phyloP scores from a whole-genome alignment of 345 rosid genomes.

The Pugionium cornutum region DNA sequence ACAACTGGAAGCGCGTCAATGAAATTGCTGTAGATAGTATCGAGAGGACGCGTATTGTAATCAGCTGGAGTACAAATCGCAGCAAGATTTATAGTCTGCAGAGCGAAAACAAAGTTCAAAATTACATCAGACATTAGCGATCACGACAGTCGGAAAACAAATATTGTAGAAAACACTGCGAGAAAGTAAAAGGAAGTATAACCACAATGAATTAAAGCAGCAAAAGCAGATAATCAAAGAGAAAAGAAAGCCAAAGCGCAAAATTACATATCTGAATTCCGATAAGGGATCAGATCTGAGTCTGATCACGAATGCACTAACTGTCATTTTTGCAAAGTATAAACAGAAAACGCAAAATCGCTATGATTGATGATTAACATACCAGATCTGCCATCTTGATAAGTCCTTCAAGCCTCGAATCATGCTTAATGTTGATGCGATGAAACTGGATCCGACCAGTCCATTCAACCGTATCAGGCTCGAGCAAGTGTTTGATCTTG shows the following conservation, averaged over 20 bases:
- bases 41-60: too few relatives aligned
- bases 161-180: too few relatives aligned
- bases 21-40: too few relatives aligned
- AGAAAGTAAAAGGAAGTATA: too few relatives aligned
- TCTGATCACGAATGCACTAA: conserved; percentile 10
- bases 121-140: conserved; percentile 1
- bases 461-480: too few relatives aligned
- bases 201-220: too few relatives aligned
- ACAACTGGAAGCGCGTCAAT: too few relatives aligned
- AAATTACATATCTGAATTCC: neutral
- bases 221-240: neutral
- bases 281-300: conserved; percentile 26
- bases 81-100: conserved; percentile 84
- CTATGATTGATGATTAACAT: neutral
- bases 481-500: conserved; percentile 53
- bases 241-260: neutral
- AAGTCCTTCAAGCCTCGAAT: too few relatives aligned
- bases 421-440: too few relatives aligned
- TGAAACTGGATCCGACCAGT: too few relatives aligned
- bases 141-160: too few relatives aligned
- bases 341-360: too few relatives aligned
- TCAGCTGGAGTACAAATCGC: conserved; percentile 99
- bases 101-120: neutral
- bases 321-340: neutral
- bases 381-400: conserved; percentile 90